Percentiles rank a stretch among this genome's conserved stretches.
Conservation (phyloP, 768 basidiomycete species). For the Gautieria morchelliformis region DNA sequence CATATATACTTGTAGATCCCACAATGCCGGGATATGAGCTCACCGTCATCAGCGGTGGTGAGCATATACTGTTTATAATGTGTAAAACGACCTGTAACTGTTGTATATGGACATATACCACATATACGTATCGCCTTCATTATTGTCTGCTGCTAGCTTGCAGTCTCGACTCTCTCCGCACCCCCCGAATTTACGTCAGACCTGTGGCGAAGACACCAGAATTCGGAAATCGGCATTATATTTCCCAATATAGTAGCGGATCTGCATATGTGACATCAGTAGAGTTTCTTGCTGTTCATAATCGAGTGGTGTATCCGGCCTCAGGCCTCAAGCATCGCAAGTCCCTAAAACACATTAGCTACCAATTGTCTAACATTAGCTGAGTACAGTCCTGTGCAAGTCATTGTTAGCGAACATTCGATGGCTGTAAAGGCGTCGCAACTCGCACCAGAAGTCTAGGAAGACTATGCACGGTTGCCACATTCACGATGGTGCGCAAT, state of each 20-base stretch:
- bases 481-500: constrained; percentile 75
- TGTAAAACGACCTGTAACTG: no score
- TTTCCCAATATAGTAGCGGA: neutral
- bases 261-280: neutral
- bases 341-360: neutral
- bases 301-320: neutral
- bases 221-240: no score
- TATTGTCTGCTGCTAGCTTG: neutral
- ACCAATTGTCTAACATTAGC: constrained; percentile 29
- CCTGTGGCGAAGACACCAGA: no score
- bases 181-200: no score
- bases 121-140: neutral
- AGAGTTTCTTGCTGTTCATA: neutral
- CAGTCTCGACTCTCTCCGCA: no score
- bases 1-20: no score
- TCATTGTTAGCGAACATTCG: neutral
- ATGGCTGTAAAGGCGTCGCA: neutral
- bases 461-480: constrained; percentile 66
- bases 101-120: no score
- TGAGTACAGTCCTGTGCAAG: constrained; percentile 30
- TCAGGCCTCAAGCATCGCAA: no score
- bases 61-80: no score
- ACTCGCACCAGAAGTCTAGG: constrained; percentile 54
- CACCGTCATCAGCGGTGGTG: no score
- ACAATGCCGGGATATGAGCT: no score